Evolutionary conservation across 495 filamentous ascomycete species (phyloP), one percentile per base, ranked within the genome.

Genomic region (Penicillium pancosmium): DNA sequence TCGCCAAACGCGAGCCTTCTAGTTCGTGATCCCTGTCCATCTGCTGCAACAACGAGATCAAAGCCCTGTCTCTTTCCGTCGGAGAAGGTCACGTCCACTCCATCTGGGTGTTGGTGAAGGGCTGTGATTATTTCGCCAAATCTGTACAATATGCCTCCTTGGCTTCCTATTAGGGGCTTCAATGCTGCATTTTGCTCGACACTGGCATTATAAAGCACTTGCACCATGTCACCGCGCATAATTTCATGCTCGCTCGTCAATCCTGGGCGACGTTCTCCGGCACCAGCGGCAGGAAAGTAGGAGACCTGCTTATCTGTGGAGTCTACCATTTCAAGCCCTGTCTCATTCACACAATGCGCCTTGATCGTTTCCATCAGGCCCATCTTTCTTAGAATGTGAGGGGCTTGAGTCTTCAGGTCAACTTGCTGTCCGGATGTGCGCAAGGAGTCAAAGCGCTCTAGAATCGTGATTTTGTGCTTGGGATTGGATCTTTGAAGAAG

Each of bases 41-140:
- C 82, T 1, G 78, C 78, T 5, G 65, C 81, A 40, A 85, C 73
- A 3, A 84, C 51, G 23, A 84, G 62, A 64, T 85, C 80, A 63
- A 71, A 85, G 1, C 52, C 59, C 5, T 64, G 66, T 25, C 47
- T 57, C 12, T 19, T 49, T 1, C 76, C 75, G 55, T 78, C 65
- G 5, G 65, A 63, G 54, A 83, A 78, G 1, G 9, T 52, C 4
- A 81, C 80, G 0, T 70, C 61, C 7, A 74, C 73, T 1, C 23
- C 15, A 4, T 64, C 50, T 5, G 51, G 51, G 8, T 56, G 43
- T 31, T 71, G 56, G 15, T 65, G 57, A 23, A 66, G 36, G 16
- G 18, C 43, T 43, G 57, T 31, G 23, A 70, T 56, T 13, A 43
- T 61, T n/a, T 55, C 51, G 2, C 66, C 77, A 57, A 78, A 80